Evolutionary conservation across 768 basidiomycete species (phyloP), one percentile per base, ranked within the genome.

Genomic region (Dioszegia aurantiaca): DNA sequence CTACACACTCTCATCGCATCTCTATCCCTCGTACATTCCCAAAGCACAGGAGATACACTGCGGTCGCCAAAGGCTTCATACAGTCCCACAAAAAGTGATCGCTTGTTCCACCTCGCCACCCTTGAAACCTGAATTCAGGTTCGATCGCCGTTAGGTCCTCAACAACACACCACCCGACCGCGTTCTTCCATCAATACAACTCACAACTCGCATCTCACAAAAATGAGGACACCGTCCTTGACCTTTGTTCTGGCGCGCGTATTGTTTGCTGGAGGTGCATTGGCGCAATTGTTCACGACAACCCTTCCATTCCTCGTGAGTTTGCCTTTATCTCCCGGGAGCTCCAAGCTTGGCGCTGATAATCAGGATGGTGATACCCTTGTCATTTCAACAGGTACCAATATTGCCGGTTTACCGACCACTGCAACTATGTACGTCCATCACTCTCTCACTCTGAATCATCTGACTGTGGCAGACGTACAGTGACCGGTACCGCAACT

Each of bases 331-430:
- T 39, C 6, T 40, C 36, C 55, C 27, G 30, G 19, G 43, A 41
- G 8, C 12, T 31, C 24, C 26, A 4, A 41, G 33, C 26, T 14
- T 26, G 27, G 33, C 17, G 40, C 44, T 27, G 14, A 42, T 24
- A 16, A 2, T 6, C 28, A 70, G 67, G 56, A 72, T 41, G 70
- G 70, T 43, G 58, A 72, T 48, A 72, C 70, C 21, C 31, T 64
- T 2, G 60, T 72, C 43, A 21, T 72, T 24, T 72, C 70, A 3
- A 47, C 62, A 21, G 52, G 55, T 30, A 72, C 70, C 40, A 61
- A 68, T 44, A 62, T 61, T 10, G 24, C 37, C 12, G 70, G 70
- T 36, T 23, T 59, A 14, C 48, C 58, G 19, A 45, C 51, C 24
- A 69, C 68, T 12, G 37, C 30, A 9, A 65, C 60, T n/a, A 2